A percentile compares a stretch with the other conserved stretches of the same genome.
Conservation (phyloP, 805 yeast species). For the Sporopachydermia quercuum region DNA sequence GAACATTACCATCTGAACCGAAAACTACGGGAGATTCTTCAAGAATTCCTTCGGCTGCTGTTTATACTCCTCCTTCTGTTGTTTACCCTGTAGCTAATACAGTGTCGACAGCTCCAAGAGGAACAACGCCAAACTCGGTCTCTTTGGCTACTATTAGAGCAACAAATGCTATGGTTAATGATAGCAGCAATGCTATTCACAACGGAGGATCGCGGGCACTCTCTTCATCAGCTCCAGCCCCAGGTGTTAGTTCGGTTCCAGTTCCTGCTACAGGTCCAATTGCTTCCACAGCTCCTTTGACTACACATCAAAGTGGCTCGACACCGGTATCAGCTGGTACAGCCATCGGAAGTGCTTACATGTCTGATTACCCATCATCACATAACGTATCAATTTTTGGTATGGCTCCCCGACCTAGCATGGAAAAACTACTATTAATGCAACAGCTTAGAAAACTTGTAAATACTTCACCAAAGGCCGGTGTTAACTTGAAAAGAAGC, state of each 20-base stretch:
- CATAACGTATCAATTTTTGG: too few relatives aligned
- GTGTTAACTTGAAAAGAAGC: not conserved
- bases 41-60: not conserved
- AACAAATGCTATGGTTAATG: not conserved
- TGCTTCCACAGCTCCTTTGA: too few relatives aligned
- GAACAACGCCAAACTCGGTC: not conserved
- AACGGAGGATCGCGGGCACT: not conserved
- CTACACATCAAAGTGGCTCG: too few relatives aligned
- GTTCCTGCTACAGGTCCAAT: too few relatives aligned
- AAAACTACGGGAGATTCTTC: too few relatives aligned
- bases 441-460: not conserved
- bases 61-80: too few relatives aligned
- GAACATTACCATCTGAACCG: too few relatives aligned
- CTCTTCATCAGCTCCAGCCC: not conserved
- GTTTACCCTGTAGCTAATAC: not conserved
- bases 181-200: not conserved
- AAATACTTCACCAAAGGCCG: not conserved
- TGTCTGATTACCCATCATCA: too few relatives aligned
- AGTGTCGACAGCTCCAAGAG: too few relatives aligned
- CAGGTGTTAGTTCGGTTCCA: not conserved
- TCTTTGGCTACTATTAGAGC: not conserved
- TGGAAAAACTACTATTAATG: conserved; percentile 1
- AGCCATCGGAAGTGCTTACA: too few relatives aligned
- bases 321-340: not conserved
- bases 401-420: not conserved